phyloP scores from a whole-genome alignment of 2,329 filamentous ascomycete genomes.

The Fusarium sp. region DNA sequence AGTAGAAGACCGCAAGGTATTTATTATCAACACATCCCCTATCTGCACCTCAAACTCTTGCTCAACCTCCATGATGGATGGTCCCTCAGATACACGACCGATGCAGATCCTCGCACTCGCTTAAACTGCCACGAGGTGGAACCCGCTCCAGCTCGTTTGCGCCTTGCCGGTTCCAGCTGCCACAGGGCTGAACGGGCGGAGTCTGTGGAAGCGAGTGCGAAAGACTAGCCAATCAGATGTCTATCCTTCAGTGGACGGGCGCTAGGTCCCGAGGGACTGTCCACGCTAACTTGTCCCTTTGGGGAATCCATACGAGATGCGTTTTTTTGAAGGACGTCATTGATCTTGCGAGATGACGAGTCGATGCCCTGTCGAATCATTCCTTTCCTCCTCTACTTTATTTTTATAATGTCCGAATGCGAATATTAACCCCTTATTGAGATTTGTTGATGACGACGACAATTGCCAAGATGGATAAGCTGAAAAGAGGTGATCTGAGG shows the following conservation, averaged over 20 bases:
- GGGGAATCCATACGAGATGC: conserved; percentile 24
- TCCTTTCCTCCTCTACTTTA: neutral
- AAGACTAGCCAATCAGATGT: neutral
- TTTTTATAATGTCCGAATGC: conserved; percentile 8
- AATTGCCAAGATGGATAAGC: neutral
- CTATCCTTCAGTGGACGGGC: conserved; percentile 8
- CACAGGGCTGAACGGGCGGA: conserved; percentile 24
- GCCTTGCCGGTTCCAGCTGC: neutral
- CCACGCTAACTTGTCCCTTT: conserved; percentile 13
- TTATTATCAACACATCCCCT: neutral
- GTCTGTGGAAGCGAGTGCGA: conserved; percentile 20
- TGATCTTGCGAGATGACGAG: conserved; percentile 15
- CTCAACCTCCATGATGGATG: neutral
- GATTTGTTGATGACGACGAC: neutral
- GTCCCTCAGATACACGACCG: neutral
- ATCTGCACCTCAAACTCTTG: neutral
- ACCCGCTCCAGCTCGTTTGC: neutral
- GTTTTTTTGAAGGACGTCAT: conserved; percentile 7
- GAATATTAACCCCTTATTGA: neutral
- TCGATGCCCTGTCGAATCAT: conserved; percentile 9
- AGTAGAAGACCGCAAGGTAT: neutral
- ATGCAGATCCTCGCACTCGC: conserved; percentile 20
- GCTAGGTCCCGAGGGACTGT: conserved; percentile 3
- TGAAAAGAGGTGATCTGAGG: neutral
- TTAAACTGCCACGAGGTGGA: conserved; percentile 9